Percentiles rank a stretch among this genome's conserved stretches.
Conservation (phyloP, 371 early-diverging fungal species). For the Mucor irregularis region DNA sequence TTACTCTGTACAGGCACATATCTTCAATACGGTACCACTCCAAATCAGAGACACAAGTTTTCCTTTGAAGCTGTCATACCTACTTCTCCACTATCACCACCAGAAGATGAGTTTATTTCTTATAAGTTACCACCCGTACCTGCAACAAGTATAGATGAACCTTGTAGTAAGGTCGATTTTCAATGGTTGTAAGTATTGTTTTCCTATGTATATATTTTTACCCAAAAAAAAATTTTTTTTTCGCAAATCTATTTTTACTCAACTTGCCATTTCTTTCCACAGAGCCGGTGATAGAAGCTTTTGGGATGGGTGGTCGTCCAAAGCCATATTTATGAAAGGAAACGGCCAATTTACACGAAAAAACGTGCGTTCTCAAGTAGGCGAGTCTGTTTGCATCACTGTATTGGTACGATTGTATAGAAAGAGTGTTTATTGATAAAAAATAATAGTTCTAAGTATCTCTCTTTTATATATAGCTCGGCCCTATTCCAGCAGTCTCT, state of each 20-base stretch:
- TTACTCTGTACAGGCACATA: constrained; percentile 3
- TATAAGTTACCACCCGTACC: constrained; percentile 3
- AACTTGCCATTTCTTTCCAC: no score
- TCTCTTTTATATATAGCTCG: constrained; percentile 23
- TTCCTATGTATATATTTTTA: neutral
- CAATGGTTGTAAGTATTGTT: constrained; percentile 30
- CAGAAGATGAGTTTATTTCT: neutral
- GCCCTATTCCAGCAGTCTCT: constrained; percentile 40
- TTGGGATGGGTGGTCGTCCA: constrained; percentile 36
- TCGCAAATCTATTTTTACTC: no score
- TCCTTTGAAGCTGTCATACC: constrained; percentile 11
- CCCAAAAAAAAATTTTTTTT: neutral
- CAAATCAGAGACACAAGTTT: neutral
- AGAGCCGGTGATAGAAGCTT: constrained; percentile 26
- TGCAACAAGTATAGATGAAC: constrained; percentile 1
- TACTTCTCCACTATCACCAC: no score
- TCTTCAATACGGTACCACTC: neutral
- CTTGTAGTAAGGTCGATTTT: constrained; percentile 27
- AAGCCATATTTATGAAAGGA: constrained; percentile 27
- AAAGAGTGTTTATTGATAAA: neutral
- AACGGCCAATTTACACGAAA: constrained; percentile 25
- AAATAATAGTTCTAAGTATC: neutral
- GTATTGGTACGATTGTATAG: constrained; percentile 31
- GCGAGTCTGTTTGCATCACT: constrained; percentile 24
- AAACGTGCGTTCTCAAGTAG: constrained; percentile 14